Evolutionary conservation across 805 yeast genomes (phyloP).

Genomic region (Yarrowia hollandica): DNA sequence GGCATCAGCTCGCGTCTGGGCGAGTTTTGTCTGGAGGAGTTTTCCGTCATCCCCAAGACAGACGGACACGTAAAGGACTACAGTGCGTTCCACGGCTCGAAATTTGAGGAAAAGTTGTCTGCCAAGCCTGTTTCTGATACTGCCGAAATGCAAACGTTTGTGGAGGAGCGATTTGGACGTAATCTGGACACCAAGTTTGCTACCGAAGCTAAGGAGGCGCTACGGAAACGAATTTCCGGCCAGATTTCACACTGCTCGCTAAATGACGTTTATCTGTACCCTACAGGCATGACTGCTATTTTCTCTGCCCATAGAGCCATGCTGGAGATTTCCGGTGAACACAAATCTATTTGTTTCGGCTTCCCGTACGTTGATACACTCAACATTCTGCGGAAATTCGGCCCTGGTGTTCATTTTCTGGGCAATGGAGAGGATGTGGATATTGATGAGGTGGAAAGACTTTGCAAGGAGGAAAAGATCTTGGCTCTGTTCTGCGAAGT

Average conservation of each 20-base stretch:
- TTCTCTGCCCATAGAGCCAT: conserved; percentile 67
- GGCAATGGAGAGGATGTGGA: conserved; percentile 77
- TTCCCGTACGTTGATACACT: conserved; percentile 94
- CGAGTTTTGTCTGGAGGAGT: conserved; percentile 65
- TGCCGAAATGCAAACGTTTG: conserved; percentile 59
- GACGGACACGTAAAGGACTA: not conserved
- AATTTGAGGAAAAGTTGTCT: conserved; percentile 25
- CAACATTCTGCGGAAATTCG: conserved; percentile 82
- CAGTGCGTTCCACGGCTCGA: not conserved
- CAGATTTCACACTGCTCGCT: conserved; percentile 50
- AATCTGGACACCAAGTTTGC: conserved; percentile 77
- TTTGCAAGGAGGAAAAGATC: conserved; percentile 66
- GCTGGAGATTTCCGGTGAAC: conserved; percentile 36
- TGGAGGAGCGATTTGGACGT: conserved; percentile 90
- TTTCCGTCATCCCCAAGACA: conserved; percentile 47
- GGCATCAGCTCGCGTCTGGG: conserved; percentile 91
- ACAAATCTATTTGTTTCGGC: conserved; percentile 81
- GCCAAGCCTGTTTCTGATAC: conserved; percentile 27
- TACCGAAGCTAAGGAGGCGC: conserved; percentile 69
- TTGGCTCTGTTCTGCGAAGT: conserved; percentile 85
- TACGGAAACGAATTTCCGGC: conserved; percentile 73
- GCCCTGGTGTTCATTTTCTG: conserved; percentile 83
- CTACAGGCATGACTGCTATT: conserved; percentile 92
- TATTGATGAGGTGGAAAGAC: conserved; percentile 61
- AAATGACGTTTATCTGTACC: conserved; percentile 77